Conservation (phyloP, 2,329 filamentous ascomycete species). For the Blastomyces percursus region DNA sequence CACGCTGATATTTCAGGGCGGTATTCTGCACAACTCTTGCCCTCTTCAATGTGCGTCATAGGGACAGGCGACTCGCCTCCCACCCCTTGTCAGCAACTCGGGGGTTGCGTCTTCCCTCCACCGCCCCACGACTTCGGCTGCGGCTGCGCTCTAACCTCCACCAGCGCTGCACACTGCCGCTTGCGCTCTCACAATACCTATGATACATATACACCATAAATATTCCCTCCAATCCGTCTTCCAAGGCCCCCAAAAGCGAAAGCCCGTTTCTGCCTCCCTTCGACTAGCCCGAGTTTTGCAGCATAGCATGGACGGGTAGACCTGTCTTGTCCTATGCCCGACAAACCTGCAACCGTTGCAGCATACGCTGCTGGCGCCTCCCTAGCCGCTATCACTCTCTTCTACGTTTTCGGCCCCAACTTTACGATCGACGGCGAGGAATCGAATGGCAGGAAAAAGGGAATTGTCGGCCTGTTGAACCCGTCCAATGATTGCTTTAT, state of each 20-base stretch:
- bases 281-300: background rate
- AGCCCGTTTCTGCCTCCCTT: background rate
- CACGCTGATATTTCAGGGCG: background rate
- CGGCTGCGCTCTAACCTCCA: background rate
- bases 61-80: background rate
- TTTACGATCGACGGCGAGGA: conserved; percentile 84
- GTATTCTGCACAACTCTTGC: background rate
- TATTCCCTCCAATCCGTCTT: background rate
- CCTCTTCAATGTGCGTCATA: background rate
- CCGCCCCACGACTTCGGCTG: background rate
- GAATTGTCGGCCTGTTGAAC: conserved; percentile 79
- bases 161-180: background rate
- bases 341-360: conserved; percentile 70
- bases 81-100: background rate
- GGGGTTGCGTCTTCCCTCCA: background rate
- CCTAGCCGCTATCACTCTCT: conserved; percentile 82
- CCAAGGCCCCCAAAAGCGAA: background rate
- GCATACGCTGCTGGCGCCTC: conserved; percentile 93
- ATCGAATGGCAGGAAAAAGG: conserved; percentile 58
- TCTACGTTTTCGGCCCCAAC: conserved; percentile 97
- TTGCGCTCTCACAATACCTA: background rate
- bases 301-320: background rate
- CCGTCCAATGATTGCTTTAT: conserved; percentile 95
- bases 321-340: conserved; percentile 51
- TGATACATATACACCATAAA: background rate